Evolutionary conservation across 305 asterid species (phyloP).

Genomic region (Fraxinus xanthoxyloides): DNA sequence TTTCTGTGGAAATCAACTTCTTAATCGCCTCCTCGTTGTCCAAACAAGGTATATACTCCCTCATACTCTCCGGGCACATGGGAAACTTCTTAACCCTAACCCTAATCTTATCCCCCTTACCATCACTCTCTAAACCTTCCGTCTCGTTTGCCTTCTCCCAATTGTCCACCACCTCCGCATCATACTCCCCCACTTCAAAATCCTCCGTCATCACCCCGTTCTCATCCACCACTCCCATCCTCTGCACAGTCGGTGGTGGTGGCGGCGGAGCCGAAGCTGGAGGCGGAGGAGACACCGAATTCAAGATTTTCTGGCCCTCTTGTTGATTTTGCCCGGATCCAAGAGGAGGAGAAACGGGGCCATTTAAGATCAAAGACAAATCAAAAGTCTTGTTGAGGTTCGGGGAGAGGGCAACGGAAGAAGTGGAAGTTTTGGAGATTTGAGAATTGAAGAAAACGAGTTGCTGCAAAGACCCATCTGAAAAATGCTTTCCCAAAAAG

Average conservation of each 20-base stretch:
- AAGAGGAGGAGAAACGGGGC: slow-evolving; percentile 19
- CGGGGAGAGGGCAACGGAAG: slow-evolving; percentile 46
- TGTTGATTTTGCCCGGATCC: not conserved
- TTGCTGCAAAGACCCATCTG: slow-evolving; percentile 56
- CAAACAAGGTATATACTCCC: slow-evolving; percentile 88
- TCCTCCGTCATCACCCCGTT: slow-evolving; percentile 67
- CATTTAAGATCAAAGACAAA: slow-evolving; percentile 45
- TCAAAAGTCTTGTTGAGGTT: slow-evolving; percentile 49
- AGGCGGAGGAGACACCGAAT: slow-evolving; percentile 30
- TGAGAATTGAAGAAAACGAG: slow-evolving; percentile 70
- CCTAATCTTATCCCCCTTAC: slow-evolving; percentile 32
- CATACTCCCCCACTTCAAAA: slow-evolving; percentile 75
- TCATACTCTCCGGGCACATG: slow-evolving; percentile 59
- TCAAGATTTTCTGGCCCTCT: not conserved
- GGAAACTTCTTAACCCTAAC: slow-evolving; percentile 57
- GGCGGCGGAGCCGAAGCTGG: slow-evolving; percentile 15
- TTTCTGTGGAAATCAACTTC: slow-evolving; percentile 58
- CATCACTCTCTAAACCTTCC: slow-evolving; percentile 37
- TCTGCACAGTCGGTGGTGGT: slow-evolving; percentile 54
- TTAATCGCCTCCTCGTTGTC: slow-evolving; percentile 70
- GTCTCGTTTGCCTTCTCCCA: slow-evolving; percentile 52
- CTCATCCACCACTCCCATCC: slow-evolving; percentile 88
- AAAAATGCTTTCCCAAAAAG: slow-evolving; percentile 75
- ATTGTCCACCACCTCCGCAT: slow-evolving; percentile 60
- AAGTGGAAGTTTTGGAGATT: slow-evolving; percentile 29